A percentile compares a stretch with the other conserved stretches of the same genome.
Conservation (phyloP, 192 early-diverging fungal genomes). For the Backusella westeae region DNA sequence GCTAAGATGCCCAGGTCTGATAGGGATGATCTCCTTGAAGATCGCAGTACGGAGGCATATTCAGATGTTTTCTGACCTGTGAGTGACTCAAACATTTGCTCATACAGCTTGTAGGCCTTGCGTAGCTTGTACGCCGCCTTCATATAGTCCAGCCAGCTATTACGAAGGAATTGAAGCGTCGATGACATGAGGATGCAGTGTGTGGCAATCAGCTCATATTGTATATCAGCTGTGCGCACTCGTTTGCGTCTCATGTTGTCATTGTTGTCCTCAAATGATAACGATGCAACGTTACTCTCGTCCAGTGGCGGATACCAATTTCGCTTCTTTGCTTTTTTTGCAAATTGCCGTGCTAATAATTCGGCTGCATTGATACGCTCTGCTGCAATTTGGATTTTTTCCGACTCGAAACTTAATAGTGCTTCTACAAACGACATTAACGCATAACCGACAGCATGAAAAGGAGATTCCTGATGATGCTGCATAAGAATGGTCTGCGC, state of each 20-base stretch:
- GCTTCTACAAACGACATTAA: conserved; percentile 37
- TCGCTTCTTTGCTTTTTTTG: neutral
- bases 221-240: conserved; percentile 3
- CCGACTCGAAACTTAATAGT: conserved; percentile 30
- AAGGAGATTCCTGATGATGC: conserved; percentile 28
- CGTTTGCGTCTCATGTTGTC: neutral
- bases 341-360: conserved; percentile 20
- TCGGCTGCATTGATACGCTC: conserved; percentile 25
- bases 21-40: neutral
- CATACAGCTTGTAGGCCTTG: conserved; percentile 37
- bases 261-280: neutral
- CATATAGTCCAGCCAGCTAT: conserved; percentile 39
- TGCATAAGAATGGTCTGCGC: conserved; percentile 27
- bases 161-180: conserved; percentile 33
- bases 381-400: conserved; percentile 26
- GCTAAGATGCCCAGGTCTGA: neutral
- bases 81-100: conserved; percentile 32
- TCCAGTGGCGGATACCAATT: neutral
- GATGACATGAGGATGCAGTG: conserved; percentile 38
- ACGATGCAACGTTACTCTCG: neutral
- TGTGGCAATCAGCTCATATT: conserved; percentile 29
- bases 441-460: conserved; percentile 36
- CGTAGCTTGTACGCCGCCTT: conserved; percentile 34
- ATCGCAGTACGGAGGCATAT: conserved; percentile 17
- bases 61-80: conserved; percentile 30